Evolutionary conservation across 1,284 basidiomycete species (phyloP).

Genomic region (Clitocybe nebularis): DNA sequence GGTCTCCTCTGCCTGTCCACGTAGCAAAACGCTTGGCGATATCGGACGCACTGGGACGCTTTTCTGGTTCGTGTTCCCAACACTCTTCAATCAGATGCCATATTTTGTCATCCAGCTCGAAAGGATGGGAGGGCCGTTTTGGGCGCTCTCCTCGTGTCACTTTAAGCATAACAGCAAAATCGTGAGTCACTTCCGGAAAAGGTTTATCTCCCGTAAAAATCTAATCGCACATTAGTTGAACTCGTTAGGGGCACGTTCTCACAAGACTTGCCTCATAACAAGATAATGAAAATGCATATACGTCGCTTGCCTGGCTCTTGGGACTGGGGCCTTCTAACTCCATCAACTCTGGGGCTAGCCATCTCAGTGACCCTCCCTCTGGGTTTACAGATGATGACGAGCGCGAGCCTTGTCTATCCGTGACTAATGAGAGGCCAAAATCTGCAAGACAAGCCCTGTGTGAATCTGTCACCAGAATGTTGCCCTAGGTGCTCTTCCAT

Average conservation of each 20-base stretch:
- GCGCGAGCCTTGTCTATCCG: conserved; percentile 8
- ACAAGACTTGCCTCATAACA: conserved; percentile 20
- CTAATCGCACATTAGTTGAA: conserved; percentile 4
- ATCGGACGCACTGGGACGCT: neutral
- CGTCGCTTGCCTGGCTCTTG: conserved; percentile 18
- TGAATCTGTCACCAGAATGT: conserved; percentile 22
- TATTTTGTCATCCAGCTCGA: neutral
- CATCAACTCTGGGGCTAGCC: conserved; percentile 22
- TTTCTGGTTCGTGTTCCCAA: neutral
- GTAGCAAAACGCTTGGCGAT: neutral
- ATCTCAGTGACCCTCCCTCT: conserved; percentile 18
- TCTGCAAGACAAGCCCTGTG: conserved; percentile 25
- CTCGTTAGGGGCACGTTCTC: neutral
- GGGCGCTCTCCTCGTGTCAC: conserved; percentile 12
- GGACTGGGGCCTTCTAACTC: conserved; percentile 7
- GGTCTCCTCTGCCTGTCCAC: neutral
- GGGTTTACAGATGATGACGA: conserved; percentile 6
- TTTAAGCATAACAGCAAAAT: conserved; percentile 10
- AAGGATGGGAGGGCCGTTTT: conserved; percentile 3
- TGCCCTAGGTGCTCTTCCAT: too few species aligned
- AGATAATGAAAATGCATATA: conserved; percentile 26
- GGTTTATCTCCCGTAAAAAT: conserved; percentile 16
- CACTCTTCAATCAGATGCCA: neutral
- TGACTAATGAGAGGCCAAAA: conserved; percentile 24
- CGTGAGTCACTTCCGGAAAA: conserved; percentile 8